A percentile compares a stretch with the other conserved stretches of the same genome.
Conservation (phyloP, 2,329 filamentous ascomycete species). For the Claviceps maximensis region DNA sequence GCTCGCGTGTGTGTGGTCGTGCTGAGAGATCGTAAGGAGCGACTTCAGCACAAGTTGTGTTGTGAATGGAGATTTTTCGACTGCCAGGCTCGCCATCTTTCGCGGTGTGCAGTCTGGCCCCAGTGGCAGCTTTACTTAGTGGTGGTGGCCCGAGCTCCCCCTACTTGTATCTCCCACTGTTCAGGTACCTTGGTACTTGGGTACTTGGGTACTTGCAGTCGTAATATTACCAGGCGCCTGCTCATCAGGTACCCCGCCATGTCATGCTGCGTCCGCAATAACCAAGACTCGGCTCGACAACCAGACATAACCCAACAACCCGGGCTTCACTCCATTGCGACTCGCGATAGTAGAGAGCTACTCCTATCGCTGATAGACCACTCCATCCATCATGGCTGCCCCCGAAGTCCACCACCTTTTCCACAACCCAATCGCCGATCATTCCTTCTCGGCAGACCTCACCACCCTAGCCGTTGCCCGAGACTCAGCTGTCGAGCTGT, state of each 20-base stretch:
- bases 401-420: slow-evolving; percentile 96
- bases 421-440: slow-evolving; percentile 90
- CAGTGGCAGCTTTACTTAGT: too few species aligned
- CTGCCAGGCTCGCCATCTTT: slow-evolving; percentile 1
- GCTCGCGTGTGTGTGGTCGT: not conserved
- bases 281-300: not conserved
- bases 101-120: not conserved
- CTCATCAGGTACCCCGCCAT: slow-evolving; percentile 4
- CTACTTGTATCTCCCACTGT: not conserved
- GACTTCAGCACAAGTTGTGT: not conserved
- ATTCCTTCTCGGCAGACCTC: slow-evolving; percentile 92
- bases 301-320: not conserved
- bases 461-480: slow-evolving; percentile 80
- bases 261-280: not conserved
- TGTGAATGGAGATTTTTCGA: slow-evolving; percentile 2
- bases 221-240: not conserved
- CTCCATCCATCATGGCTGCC: slow-evolving; percentile 50
- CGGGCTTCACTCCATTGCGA: not conserved
- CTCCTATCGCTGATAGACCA: slow-evolving; percentile 27
- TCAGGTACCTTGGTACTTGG: too few species aligned
- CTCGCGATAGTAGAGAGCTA: slow-evolving; percentile 89
- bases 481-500: slow-evolving; percentile 83
- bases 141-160: slow-evolving; percentile 1
- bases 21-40: not conserved
- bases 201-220: too few species aligned